These are phyloP conservation scores for Hypoxylon fuscum DNA, from an alignment of 495 filamentous ascomycete genomes.

Conservation along the genomic window DNA sequence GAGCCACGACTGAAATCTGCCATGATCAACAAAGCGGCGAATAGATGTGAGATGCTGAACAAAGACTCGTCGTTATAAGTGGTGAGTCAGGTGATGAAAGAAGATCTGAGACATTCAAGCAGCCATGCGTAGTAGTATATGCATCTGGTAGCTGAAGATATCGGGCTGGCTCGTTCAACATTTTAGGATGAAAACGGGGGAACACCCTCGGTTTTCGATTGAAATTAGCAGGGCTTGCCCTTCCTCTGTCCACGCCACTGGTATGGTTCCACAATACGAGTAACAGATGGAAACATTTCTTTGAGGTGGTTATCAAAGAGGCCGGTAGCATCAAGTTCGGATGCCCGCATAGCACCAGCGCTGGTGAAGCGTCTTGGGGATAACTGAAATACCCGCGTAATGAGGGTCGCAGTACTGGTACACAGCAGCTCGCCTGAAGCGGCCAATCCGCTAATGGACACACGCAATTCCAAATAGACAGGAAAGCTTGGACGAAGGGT, in stretches of 20 bases:
- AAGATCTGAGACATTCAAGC: constrained; percentile 40
- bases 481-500: neutral
- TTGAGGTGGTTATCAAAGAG: constrained; percentile 31
- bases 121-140: constrained; percentile 36
- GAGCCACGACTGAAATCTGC: constrained; percentile 33
- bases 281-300: constrained; percentile 34
- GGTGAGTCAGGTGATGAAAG: constrained; percentile 35
- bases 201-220: constrained; percentile 31
- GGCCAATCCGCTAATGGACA: constrained; percentile 24
- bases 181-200: constrained; percentile 29
- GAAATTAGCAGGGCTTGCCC: constrained; percentile 28
- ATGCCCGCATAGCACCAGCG: constrained; percentile 36
- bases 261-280: constrained; percentile 28
- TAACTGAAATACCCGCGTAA: constrained; percentile 39
- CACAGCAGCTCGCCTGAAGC: constrained; percentile 40
- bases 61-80: constrained; percentile 36
- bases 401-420: constrained; percentile 36
- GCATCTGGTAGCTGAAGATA: constrained; percentile 32
- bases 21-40: constrained; percentile 26
- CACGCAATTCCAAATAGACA: constrained; percentile 28
- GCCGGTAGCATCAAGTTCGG: constrained; percentile 35
- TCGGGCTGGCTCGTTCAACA: constrained; percentile 23
- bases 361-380: constrained; percentile 27
- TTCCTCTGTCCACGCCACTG: constrained; percentile 26
- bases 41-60: constrained; percentile 14